These are phyloP conservation scores for Naganishia sp. DNA, from an alignment of 1,284 basidiomycete species.

Conservation along the genomic window DNA sequence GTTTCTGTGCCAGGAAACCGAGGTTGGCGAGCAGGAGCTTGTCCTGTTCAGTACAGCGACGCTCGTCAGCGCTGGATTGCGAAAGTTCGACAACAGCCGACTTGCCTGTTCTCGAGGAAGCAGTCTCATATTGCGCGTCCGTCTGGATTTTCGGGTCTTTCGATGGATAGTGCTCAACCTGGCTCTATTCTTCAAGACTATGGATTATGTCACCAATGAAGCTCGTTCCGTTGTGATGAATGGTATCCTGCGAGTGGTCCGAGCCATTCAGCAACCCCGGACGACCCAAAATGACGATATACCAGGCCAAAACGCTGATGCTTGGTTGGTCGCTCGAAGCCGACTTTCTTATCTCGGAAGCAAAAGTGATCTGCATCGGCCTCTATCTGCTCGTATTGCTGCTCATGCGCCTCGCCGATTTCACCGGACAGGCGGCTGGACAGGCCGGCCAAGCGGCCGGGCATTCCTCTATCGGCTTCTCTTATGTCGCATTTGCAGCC, in stretches of 20 bases:
- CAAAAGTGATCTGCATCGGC: conserved; percentile 5
- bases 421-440: too few species aligned
- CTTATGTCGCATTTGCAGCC: too few species aligned
- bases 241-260: too few species aligned
- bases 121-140: conserved; percentile 26
- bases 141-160: not conserved
- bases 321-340: conserved; percentile 18
- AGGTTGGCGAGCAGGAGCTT: conserved; percentile 61
- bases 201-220: not conserved
- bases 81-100: not conserved
- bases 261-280: not conserved
- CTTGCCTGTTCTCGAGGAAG: conserved; percentile 33
- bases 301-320: not conserved
- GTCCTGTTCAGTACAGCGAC: conserved; percentile 44
- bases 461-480: too few species aligned
- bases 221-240: too few species aligned
- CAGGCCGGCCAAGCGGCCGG: too few species aligned
- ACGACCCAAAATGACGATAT: not conserved
- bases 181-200: not conserved
- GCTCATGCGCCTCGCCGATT: too few species aligned
- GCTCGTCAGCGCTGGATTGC: conserved; percentile 38
- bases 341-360: conserved; percentile 28
- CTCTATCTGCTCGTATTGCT: not conserved
- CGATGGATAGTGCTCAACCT: not conserved
- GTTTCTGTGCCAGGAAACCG: conserved; percentile 86